Evolutionary conservation across 2,329 filamentous ascomycete species (phyloP).

Genomic region (Xylaria digitata): DNA sequence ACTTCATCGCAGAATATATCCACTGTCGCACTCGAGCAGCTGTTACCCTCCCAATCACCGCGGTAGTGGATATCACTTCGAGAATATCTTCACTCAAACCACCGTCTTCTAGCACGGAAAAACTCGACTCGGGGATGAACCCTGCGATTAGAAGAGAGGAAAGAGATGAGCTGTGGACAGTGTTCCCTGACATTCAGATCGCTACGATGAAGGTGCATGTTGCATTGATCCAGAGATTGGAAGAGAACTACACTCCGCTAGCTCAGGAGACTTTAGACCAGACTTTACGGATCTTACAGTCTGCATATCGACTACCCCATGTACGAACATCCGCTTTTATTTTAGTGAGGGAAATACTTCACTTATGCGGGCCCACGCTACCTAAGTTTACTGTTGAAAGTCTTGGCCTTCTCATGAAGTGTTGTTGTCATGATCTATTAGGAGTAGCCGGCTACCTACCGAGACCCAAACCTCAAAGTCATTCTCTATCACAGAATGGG

Average conservation of each 20-base stretch:
- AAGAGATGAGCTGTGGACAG: slow-evolving; percentile 79
- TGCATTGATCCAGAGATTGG: slow-evolving; percentile 68
- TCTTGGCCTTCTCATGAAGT: slow-evolving; percentile 70
- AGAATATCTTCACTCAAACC: slow-evolving; percentile 75
- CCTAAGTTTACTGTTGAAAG: slow-evolving; percentile 73
- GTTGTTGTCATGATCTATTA: slow-evolving; percentile 81
- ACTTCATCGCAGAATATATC: slow-evolving; percentile 72
- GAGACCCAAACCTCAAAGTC: slow-evolving; percentile 50
- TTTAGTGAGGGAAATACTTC: slow-evolving; percentile 68
- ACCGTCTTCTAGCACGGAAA: slow-evolving; percentile 59
- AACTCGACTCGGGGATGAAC: slow-evolving; percentile 68
- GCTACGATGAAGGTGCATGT: slow-evolving; percentile 73
- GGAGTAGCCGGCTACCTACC: slow-evolving; percentile 62
- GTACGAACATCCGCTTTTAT: slow-evolving; percentile 72
- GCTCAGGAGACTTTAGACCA: slow-evolving; percentile 77
- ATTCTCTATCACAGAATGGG: slow-evolving; percentile 51
- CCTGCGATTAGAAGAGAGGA: slow-evolving; percentile 82
- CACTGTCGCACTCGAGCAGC: slow-evolving; percentile 71
- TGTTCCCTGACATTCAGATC: slow-evolving; percentile 79
- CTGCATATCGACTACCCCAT: slow-evolving; percentile 61
- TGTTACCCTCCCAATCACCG: slow-evolving; percentile 74
- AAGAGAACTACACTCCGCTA: slow-evolving; percentile 67
- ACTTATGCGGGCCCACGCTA: slow-evolving; percentile 72
- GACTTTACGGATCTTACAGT: slow-evolving; percentile 75
- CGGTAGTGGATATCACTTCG: slow-evolving; percentile 74